Conservation (phyloP, 208 protist species). For the Balamuthia mandrillaris region DNA sequence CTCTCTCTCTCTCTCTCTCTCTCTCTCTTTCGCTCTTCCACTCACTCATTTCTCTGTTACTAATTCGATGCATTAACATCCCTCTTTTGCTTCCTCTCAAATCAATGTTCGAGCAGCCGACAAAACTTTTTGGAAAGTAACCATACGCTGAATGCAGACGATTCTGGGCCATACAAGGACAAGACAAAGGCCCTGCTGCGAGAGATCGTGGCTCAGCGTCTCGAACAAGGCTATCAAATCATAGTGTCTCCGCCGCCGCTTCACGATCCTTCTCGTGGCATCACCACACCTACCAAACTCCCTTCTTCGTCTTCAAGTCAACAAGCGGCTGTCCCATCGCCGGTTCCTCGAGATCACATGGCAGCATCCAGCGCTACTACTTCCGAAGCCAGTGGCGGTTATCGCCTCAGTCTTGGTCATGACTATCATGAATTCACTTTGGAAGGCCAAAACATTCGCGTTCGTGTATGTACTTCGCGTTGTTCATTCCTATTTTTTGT, state of each 20-base stretch:
- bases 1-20: too few relatives aligned
- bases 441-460: conserved; percentile 31
- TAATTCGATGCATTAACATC: too few relatives aligned
- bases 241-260: conserved; percentile 30
- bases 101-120: too few relatives aligned
- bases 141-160: conserved; percentile 43
- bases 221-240: conserved; percentile 64
- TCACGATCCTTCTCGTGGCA: neutral
- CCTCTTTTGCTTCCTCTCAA: too few relatives aligned
- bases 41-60: too few relatives aligned
- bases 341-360: too few relatives aligned
- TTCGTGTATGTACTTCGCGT: neutral
- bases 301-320: neutral
- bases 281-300: neutral
- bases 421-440: conserved; percentile 36
- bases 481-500: neutral
- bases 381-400: neutral
- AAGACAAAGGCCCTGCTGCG: conserved; percentile 49
- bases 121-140: conserved; percentile 17
- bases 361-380: too few relatives aligned
- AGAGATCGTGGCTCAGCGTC: conserved; percentile 66
- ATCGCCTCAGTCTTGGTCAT: neutral
- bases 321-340: neutral
- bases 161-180: conserved; percentile 44
- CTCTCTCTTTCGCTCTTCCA: too few relatives aligned